A percentile compares a stretch with the other conserved stretches of the same genome.
These are phyloP conservation scores for Neurospora intermedia DNA, from an alignment of 495 filamentous ascomycete species.

Conservation along the genomic window DNA sequence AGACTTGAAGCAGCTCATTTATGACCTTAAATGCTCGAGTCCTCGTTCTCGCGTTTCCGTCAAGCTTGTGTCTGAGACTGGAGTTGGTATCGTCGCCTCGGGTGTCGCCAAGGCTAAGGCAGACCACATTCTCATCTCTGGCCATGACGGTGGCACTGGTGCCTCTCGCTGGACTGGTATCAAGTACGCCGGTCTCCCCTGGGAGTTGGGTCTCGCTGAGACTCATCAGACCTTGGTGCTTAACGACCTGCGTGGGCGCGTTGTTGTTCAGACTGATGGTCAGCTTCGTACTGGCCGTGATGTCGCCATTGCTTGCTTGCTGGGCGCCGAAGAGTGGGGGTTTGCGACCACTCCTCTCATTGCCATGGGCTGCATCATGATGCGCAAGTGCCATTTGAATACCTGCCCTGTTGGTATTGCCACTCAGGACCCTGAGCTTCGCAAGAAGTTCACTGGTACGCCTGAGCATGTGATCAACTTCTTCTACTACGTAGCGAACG, in stretches of 20 bases:
- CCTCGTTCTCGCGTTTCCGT: slow-evolving; percentile 93
- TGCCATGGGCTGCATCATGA: slow-evolving; percentile 96
- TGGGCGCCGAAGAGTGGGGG: slow-evolving; percentile 96
- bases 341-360: slow-evolving; percentile 98
- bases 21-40: slow-evolving; percentile 96
- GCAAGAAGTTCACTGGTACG: slow-evolving; percentile 89
- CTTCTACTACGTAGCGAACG: slow-evolving; percentile 98
- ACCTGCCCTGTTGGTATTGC: slow-evolving; percentile 97
- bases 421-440: slow-evolving; percentile 88
- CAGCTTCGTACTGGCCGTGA: slow-evolving; percentile 92
- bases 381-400: slow-evolving; percentile 71
- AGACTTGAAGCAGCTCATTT: slow-evolving; percentile 97
- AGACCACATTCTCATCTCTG: slow-evolving; percentile 95
- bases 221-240: slow-evolving; percentile 98
- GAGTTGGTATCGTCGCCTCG: slow-evolving; percentile 95
- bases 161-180: slow-evolving; percentile 99
- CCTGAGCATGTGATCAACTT: slow-evolving; percentile 99
- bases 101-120: slow-evolving; percentile 98
- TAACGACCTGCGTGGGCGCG: slow-evolving; percentile 93
- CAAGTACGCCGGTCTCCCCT: slow-evolving; percentile 97
- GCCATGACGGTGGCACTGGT: slow-evolving; percentile 96
- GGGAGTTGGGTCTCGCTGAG: slow-evolving; percentile 96
- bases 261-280: slow-evolving; percentile 96
- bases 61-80: slow-evolving; percentile 96
- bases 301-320: slow-evolving; percentile 89